Base-by-base conservation (phyloP, 805 yeast genomes). In the Saturnispora serradocipensis region DNA sequence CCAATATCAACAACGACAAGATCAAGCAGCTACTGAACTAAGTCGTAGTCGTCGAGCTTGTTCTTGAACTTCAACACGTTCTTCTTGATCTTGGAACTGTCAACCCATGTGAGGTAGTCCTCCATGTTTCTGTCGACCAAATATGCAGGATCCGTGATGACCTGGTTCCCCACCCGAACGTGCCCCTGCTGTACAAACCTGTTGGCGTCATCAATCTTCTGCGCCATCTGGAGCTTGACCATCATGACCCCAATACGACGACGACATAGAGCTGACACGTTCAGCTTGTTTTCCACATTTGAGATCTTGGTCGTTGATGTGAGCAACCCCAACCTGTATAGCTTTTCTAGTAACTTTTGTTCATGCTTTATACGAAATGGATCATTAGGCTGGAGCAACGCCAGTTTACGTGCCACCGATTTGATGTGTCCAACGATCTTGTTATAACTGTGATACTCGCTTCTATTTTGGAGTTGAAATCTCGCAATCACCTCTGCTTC, bases 101-200 rank as follows among this genome's bases (percentile, higher is more conserved):
- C 97, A n/a, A 87, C 93, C 99, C 99, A 93, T 3, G 99, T 93
- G 59, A 93, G 75, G 67, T 88, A 93, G 67, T 93, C 99, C 66
- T 93, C 99, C 86, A 93, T 76, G 60, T 81, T 88, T 64, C 97
- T 78, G 2, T 97, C 91, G 5, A 93, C 93, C 60, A 95, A 73
- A 65, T 84, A 91, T 0, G 98, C 97, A 3, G 98, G 95, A 67
- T 93, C 99, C 1, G 97, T 90, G 43, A 95, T 84, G 27, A 95
- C 84, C 64, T 88, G 86, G 11, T 98, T 98, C 0, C 99, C 99
- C 6, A 93, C 96, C 59, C 99, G 78, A 2, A 93, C 96, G 63
- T 93, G 98, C 2, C 99, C 99, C 67, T 93, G 98, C 64, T 93
- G 97, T 13, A 95, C 77, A 65, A 87, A 88, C 46, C 87, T 87